These are phyloP conservation scores for Acer negundo DNA, from an alignment of 345 rosid genomes.

Conservation along the genomic window DNA sequence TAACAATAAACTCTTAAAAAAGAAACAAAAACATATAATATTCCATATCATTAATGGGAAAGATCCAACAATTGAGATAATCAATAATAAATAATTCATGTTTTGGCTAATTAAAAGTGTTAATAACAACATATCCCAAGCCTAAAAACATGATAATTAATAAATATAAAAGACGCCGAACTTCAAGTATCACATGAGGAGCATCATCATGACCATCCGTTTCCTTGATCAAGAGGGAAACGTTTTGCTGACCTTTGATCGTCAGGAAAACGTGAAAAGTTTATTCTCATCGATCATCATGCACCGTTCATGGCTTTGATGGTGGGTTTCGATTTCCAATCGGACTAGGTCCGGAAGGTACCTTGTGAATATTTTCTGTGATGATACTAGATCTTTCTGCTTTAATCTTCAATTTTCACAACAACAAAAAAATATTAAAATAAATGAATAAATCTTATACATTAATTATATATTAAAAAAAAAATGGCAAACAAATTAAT, in stretches of 20 bases:
- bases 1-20: too few relatives aligned
- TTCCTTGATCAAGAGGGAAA: neutral
- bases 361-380: conserved; percentile 19
- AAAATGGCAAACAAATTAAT: neutral
- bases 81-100: too few relatives aligned
- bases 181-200: neutral
- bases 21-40: too few relatives aligned
- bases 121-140: neutral
- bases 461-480: neutral
- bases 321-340: conserved; percentile 38
- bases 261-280: neutral
- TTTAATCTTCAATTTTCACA: conserved; percentile 9
- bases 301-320: conserved; percentile 21
- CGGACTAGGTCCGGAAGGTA: conserved; percentile 44
- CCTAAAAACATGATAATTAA: neutral
- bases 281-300: neutral
- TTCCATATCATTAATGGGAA: too few relatives aligned
- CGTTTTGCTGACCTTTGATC: neutral
- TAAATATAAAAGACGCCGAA: neutral
- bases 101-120: too few relatives aligned
- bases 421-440: neutral
- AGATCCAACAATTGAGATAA: too few relatives aligned
- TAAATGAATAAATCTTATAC: neutral
- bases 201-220: neutral
- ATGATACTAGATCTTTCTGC: neutral